A percentile compares a stretch with the other conserved stretches of the same genome.
These are phyloP conservation scores for Chenopodium berlandieri DNA, from an alignment of 148 eudicot genomes.

Conservation along the genomic window DNA sequence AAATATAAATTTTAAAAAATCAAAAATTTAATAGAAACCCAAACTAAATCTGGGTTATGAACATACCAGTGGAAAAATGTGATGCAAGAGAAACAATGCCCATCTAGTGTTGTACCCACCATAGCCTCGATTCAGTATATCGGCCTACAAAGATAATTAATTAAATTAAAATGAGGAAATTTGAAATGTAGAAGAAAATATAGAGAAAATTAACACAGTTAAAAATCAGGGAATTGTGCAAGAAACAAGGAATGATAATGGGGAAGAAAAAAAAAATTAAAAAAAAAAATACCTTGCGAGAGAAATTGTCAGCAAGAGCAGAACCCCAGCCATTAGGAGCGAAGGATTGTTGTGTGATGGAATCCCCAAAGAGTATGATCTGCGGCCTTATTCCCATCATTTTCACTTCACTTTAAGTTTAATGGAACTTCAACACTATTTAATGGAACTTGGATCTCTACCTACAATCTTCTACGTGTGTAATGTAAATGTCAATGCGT, in stretches of 20 bases:
- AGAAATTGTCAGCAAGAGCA: slow-evolving; percentile 61
- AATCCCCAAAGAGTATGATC: slow-evolving; percentile 78
- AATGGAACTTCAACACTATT: too few relatives aligned
- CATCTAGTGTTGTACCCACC: slow-evolving; percentile 85
- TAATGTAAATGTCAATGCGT: too few relatives aligned
- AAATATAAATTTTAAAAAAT: not conserved
- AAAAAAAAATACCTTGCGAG: slow-evolving; percentile 54
- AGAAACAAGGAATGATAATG: not conserved
- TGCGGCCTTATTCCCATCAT: slow-evolving; percentile 55
- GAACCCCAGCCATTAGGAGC: slow-evolving; percentile 81
- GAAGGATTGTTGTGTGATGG: slow-evolving; percentile 74
- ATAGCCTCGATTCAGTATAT: slow-evolving; percentile 70
- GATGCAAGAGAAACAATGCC: slow-evolving; percentile 78
- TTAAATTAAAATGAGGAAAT: not conserved
- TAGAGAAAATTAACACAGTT: too few relatives aligned
- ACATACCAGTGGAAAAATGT: slow-evolving; percentile 72
- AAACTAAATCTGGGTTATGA: too few relatives aligned
- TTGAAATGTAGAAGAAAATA: not conserved
- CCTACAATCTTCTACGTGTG: too few relatives aligned
- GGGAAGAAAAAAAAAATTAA: not conserved
- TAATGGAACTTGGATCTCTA: too few relatives aligned
- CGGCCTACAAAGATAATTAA: slow-evolving; percentile 45
- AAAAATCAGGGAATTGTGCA: not conserved
- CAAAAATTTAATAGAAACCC: too few relatives aligned
- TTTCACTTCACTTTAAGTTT: not conserved